Evolutionary conservation across 768 basidiomycete genomes (phyloP), one percentile per base, ranked within the genome.

Genomic region (Mycena leptocephala): DNA sequence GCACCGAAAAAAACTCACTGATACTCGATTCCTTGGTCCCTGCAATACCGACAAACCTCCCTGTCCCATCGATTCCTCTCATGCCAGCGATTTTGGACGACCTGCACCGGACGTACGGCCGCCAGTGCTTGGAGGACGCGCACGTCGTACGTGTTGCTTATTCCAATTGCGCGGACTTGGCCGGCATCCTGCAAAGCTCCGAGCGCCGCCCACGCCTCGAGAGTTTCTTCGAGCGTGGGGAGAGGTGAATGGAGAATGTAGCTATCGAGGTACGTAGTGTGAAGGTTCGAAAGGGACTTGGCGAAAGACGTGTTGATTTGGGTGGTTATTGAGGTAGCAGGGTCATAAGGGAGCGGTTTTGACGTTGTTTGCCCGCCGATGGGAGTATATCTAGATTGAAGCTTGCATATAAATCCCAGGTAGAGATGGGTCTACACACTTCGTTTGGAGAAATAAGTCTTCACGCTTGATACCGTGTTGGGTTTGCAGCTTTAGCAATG

Each of bases 21-120:
- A 79, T 96, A 96, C 80, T 92, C 89, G 11, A 95, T 92, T 14
- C 84, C 90, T 63, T 93, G 86, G 68, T 88, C 84, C 78, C 85
- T 88, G 81, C 96, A 97, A 77, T 93, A 94, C 43, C 85, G 84
- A 76, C 92, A 88, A 5, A 96, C 92, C 1, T 88, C 87, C 66
- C 85, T 85, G 80, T 96, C 95, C 94, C 95, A 97, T 6, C 84
- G 87, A 74, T 96, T 97, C 7, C 92, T 93, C 81, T 95, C 92
- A 79, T 93, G 94, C 95, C 96, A 97, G 62, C 96, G 86, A 82
- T 96, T 95, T 82, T 96, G 96, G 20, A 97, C 94, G 35, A 96
- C 90, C 71, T 95, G 90, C 6, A 95, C 90, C 74, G 90, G 88
- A 68, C 92, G 86, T 78, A 89, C 86, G 22, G 88, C 85, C 43